phyloP scores from a whole-genome alignment of 2,329 filamentous ascomycete genomes.

The Bipolaris bicolor region DNA sequence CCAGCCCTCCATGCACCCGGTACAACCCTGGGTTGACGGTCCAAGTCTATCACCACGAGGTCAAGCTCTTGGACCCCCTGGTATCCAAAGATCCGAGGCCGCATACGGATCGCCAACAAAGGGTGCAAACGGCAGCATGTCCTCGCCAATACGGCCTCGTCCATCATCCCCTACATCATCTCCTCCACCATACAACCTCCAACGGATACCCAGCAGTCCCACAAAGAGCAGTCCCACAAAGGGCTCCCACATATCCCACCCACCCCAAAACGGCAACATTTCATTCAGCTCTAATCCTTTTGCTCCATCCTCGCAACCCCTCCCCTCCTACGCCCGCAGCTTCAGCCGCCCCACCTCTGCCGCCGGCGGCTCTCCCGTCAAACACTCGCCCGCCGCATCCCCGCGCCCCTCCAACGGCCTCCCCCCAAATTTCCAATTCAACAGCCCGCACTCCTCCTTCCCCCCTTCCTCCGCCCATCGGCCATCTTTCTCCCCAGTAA shows the following conservation, averaged over 20 bases:
- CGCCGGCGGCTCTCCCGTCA: slow-evolving; percentile 43
- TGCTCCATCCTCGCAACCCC: slow-evolving; percentile 19
- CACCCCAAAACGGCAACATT: slow-evolving; percentile 35
- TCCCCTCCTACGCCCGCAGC: slow-evolving; percentile 29
- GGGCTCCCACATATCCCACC: slow-evolving; percentile 29
- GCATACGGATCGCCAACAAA: slow-evolving; percentile 43
- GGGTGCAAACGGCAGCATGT: slow-evolving; percentile 34
- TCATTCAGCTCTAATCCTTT: slow-evolving; percentile 35
- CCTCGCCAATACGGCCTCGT: slow-evolving; percentile 33
- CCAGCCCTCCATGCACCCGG: slow-evolving; percentile 28
- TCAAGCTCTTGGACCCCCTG: slow-evolving; percentile 52
- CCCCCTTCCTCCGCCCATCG: slow-evolving; percentile 45
- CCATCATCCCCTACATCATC: slow-evolving; percentile 40
- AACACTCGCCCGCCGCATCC: slow-evolving; percentile 44
- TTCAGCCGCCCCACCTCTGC: slow-evolving; percentile 44
- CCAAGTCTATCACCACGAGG: slow-evolving; percentile 54
- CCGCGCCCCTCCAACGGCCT: slow-evolving; percentile 43
- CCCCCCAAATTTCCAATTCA: slow-evolving; percentile 42
- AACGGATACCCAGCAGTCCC: slow-evolving; percentile 34
- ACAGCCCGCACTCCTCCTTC: slow-evolving; percentile 56
- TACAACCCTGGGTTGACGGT: slow-evolving; percentile 48
- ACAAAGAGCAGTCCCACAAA: slow-evolving; percentile 38
- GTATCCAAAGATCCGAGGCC: slow-evolving; percentile 47
- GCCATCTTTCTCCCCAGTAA: slow-evolving; percentile 47
- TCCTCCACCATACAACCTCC: slow-evolving; percentile 41